A percentile compares a stretch with the other conserved stretches of the same genome.
Evolutionary conservation across 2,329 filamentous ascomycete species (phyloP).

Genomic region (Penicillium vulpinum): DNA sequence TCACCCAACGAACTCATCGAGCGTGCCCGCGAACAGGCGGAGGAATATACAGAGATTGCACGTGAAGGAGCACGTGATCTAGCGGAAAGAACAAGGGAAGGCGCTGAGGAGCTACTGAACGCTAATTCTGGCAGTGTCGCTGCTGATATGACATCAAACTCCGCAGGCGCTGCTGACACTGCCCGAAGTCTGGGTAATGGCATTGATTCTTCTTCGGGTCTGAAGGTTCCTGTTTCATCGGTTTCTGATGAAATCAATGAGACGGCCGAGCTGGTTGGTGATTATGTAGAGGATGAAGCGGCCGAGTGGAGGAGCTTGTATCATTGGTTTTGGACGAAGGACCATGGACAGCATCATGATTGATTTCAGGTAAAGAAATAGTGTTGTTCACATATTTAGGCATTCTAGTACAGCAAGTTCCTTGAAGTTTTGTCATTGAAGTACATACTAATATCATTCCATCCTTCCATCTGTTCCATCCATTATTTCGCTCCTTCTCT

Average conservation of each 20-base stretch:
- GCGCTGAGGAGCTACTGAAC: slow-evolving; percentile 27
- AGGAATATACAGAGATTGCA: slow-evolving; percentile 44
- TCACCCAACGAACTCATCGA: slow-evolving; percentile 44
- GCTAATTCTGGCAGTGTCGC: slow-evolving; percentile 20
- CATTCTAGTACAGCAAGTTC: background rate
- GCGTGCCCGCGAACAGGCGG: slow-evolving; percentile 41
- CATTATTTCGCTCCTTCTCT: too few relatives aligned
- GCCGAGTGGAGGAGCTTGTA: slow-evolving; percentile 44
- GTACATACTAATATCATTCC: background rate
- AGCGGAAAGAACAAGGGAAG: slow-evolving; percentile 31
- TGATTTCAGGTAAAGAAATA: background rate
- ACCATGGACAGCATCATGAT: slow-evolving; percentile 7
- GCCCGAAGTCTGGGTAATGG: slow-evolving; percentile 8
- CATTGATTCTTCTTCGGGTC: slow-evolving; percentile 23
- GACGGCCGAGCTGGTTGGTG: slow-evolving; percentile 47
- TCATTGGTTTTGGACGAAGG: slow-evolving; percentile 44
- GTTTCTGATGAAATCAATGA: slow-evolving; percentile 37
- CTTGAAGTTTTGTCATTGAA: too few relatives aligned
- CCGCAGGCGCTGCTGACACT: slow-evolving; percentile 16
- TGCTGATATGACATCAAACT: slow-evolving; percentile 35
- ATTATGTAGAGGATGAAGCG: slow-evolving; percentile 48
- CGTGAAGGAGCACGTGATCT: slow-evolving; percentile 41
- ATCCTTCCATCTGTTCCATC: too few relatives aligned
- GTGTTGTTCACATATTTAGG: background rate
- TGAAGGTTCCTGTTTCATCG: slow-evolving; percentile 14